Conservation (phyloP, 257 asterid species). For the Ilex asprella region DNA sequence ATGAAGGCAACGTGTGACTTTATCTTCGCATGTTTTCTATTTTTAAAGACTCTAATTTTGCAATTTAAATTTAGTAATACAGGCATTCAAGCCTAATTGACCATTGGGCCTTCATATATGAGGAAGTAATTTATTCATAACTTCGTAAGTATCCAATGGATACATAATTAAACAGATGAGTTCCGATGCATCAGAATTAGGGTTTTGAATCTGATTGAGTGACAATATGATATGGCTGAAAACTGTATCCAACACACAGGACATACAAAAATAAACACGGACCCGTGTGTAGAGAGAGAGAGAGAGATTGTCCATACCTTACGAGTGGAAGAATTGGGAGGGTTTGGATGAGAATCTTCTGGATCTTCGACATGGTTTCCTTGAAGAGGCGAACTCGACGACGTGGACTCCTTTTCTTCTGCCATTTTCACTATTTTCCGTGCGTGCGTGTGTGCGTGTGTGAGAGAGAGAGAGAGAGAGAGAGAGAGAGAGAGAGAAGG, state of each 20-base stretch:
- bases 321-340: constrained; percentile 83
- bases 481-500: too few species aligned
- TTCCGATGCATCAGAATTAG: neutral
- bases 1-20: too few species aligned
- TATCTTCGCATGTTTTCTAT: too few species aligned
- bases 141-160: neutral
- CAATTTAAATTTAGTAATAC: too few species aligned
- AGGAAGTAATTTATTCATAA: too few species aligned
- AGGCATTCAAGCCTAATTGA: too few species aligned
- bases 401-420: neutral
- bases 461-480: too few species aligned
- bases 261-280: neutral
- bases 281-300: neutral
- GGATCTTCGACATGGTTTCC: constrained; percentile 21
- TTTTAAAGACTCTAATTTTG: too few species aligned
- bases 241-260: neutral
- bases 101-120: too few species aligned
- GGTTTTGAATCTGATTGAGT: neutral
- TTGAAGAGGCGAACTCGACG: neutral
- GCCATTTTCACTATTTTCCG: neutral
- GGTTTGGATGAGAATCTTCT: constrained; percentile 65
- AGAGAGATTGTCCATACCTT: constrained; percentile 32
- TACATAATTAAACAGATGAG: neutral
- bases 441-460: too few species aligned
- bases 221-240: neutral